phyloP scores from a whole-genome alignment of 108 stramenopile genomes.

The Mayamaea pseudoterrestris region DNA sequence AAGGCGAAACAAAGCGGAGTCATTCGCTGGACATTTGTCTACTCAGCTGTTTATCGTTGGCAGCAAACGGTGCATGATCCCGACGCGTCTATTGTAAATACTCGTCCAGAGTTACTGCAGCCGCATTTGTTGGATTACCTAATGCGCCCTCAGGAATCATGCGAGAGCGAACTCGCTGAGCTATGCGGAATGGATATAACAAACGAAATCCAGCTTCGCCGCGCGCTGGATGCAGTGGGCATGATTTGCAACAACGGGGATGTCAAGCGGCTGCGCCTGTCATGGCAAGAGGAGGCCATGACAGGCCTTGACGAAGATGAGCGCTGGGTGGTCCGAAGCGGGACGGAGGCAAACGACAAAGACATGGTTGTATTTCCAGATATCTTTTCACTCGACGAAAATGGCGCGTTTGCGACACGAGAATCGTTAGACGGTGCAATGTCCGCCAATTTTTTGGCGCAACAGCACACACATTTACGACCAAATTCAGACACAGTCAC shows the following conservation, averaged over 20 bases:
- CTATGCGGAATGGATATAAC: neutral
- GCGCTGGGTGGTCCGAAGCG: neutral
- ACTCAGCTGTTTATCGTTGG: too few relatives aligned
- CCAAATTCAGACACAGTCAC: neutral
- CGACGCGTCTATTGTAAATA: neutral
- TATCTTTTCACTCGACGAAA: neutral
- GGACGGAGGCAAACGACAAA: neutral
- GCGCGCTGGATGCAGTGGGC: neutral
- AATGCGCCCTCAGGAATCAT: neutral
- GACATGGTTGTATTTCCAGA: neutral
- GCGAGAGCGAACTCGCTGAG: neutral
- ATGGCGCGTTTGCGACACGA: neutral
- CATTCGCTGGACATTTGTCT: neutral
- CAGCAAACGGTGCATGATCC: neutral
- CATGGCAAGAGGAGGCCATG: constrained; percentile 1
- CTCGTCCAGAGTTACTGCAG: neutral
- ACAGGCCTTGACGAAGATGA: neutral
- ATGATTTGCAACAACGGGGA: neutral
- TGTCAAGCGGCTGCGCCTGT: neutral
- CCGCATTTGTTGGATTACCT: constrained; percentile 1
- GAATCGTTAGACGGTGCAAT: neutral
- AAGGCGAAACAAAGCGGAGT: neutral
- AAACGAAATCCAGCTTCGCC: neutral
- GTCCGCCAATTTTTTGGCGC: neutral
- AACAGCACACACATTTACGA: neutral